phyloP scores from a whole-genome alignment of 108 stramenopile species.

The Pseudonitzschia multiseries region DNA sequence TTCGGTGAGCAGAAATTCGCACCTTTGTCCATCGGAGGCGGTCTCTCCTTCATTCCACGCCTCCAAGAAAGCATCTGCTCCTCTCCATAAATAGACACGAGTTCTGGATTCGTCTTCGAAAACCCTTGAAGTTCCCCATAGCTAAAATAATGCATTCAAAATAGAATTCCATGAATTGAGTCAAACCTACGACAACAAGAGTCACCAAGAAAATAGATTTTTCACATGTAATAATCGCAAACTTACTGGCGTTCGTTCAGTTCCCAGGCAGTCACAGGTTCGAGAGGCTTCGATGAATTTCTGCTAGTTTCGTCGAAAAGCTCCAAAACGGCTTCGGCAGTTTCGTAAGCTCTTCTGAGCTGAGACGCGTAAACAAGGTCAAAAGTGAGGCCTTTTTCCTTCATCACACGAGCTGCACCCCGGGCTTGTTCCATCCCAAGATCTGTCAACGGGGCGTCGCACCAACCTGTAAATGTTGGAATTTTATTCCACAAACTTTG shows the following conservation, averaged over 20 bases:
- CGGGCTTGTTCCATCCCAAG: slow-evolving; percentile 78
- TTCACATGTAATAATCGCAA: neutral
- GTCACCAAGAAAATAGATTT: neutral
- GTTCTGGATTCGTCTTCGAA: slow-evolving; percentile 27
- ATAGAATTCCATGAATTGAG: neutral
- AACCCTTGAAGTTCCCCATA: slow-evolving; percentile 47
- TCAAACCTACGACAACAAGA: neutral
- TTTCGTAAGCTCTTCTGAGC: slow-evolving; percentile 79
- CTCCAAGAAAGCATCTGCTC: slow-evolving; percentile 33
- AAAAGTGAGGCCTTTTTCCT: slow-evolving; percentile 42
- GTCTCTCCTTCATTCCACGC: slow-evolving; percentile 22
- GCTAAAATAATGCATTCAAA: neutral
- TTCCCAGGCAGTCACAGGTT: slow-evolving; percentile 18
- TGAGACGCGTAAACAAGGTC: slow-evolving; percentile 89
- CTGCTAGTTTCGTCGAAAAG: slow-evolving; percentile 37
- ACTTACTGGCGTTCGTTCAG: slow-evolving; percentile 46
- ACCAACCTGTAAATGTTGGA: slow-evolving; percentile 65
- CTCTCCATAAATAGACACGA: slow-evolving; percentile 26
- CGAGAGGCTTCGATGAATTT: neutral
- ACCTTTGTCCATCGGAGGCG: slow-evolving; percentile 38
- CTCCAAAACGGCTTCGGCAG: slow-evolving; percentile 56
- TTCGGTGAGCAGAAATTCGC: neutral
- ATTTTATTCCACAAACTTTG: slow-evolving; percentile 31
- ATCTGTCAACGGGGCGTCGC: slow-evolving; percentile 79
- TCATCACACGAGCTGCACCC: slow-evolving; percentile 66